A percentile compares a stretch with the other conserved stretches of the same genome.
These are phyloP conservation scores for Taphrina populina DNA, from an alignment of 1,139 yeast species.

Conservation along the genomic window DNA sequence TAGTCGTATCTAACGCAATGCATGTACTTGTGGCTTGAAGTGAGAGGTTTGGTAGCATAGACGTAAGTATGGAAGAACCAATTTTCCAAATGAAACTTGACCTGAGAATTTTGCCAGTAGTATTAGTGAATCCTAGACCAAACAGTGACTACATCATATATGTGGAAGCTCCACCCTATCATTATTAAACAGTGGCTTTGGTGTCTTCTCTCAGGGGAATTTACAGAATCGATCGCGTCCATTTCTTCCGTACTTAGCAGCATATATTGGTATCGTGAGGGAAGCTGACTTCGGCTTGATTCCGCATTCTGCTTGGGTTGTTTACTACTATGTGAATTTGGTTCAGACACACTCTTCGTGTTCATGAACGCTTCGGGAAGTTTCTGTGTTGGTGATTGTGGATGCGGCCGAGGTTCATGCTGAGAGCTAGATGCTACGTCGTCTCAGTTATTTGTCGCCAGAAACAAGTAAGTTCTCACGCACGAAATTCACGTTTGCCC, in stretches of 20 bases:
- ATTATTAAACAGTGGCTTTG: no score
- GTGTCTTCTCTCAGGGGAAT: neutral
- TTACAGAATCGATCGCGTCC: slow-evolving; percentile 17
- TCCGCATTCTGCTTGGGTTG: neutral
- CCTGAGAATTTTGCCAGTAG: no score
- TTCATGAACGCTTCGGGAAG: neutral
- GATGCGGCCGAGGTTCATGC: neutral
- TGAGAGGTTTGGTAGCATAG: no score
- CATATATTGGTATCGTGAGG: neutral
- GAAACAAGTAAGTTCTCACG: neutral
- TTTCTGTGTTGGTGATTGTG: neutral
- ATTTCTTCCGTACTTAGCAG: slow-evolving; percentile 1
- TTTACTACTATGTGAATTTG: neutral
- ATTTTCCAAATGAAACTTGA: no score
- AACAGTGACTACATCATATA: neutral
- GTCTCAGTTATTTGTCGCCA: neutral
- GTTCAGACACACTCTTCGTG: neutral
- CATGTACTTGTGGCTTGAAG: no score
- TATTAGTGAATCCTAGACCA: no score
- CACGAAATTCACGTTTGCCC: slow-evolving; percentile 12
- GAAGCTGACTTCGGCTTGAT: neutral
- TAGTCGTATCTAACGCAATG: no score
- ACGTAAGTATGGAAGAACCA: no score
- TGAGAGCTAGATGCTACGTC: neutral
- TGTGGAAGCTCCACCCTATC: neutral